These are phyloP conservation scores for Dioscorea dumetorum DNA, from an alignment of 106 monocot genomes.

Conservation along the genomic window DNA sequence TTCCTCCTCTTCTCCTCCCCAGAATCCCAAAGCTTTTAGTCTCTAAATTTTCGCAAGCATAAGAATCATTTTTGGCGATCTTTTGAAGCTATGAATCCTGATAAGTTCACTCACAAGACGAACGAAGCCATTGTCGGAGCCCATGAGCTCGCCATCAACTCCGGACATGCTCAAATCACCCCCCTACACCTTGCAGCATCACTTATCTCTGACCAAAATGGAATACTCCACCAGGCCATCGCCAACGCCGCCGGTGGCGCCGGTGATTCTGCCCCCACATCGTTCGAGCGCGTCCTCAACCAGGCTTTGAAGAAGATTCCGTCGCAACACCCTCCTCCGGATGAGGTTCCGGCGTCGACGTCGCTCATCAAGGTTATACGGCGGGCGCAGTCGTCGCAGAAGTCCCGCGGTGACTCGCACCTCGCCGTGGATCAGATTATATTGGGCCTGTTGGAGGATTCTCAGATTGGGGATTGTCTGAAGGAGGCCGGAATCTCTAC, in stretches of 20 bases:
- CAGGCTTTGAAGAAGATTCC: constrained; percentile 45
- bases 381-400: constrained; percentile 47
- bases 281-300: constrained; percentile 36
- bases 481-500: constrained; percentile 42
- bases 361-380: constrained; percentile 45
- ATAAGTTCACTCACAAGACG: constrained; percentile 61
- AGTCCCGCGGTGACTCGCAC: constrained; percentile 45
- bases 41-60: not conserved
- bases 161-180: constrained; percentile 50
- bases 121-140: constrained; percentile 43
- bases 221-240: constrained; percentile 35
- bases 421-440: constrained; percentile 56
- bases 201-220: constrained; percentile 25
- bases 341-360: constrained; percentile 42
- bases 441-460: constrained; percentile 44
- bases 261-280: constrained; percentile 14
- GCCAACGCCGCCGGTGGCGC: constrained; percentile 14
- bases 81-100: constrained; percentile 41
- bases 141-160: constrained; percentile 39
- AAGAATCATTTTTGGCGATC: not conserved
- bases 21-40: not conserved
- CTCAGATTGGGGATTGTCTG: constrained; percentile 41
- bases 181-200: constrained; percentile 44
- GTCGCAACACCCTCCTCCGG: constrained; percentile 49
- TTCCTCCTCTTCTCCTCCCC: not conserved